Base-by-base conservation (phyloP, 73 alveolate species). In the Breviolum minutum region DNA sequence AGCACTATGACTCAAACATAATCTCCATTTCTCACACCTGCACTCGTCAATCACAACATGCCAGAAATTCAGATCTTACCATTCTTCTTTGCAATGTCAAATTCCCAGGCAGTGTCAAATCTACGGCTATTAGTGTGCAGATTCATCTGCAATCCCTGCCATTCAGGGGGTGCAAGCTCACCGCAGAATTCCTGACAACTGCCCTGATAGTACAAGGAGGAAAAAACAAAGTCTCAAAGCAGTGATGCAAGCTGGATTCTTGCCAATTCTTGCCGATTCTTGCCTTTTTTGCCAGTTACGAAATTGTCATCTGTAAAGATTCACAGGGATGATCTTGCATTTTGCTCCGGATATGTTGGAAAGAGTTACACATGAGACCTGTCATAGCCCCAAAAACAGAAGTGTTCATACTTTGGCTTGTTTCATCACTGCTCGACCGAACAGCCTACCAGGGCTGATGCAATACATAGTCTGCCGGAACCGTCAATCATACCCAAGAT, bases 201-300 rank as follows among this genome's bases (percentile, higher is more conserved):
- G 83, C 83, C 82, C 82, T 29, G 61, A 26, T n/a, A n/a, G 62
- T 29, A 77, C 63, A 60, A 77, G 63, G 86, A 77, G 32, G 86
- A 77, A 80, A 80, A 80, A 80, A n/a, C 48, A 80, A 80, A 24
- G 69, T 27, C 88, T 48, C 88, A 63, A 80, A 80, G 88, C 88
- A 19, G 54, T 80, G 69, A n/a, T 29, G 63, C 6, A 29, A 14
- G 20, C 63, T 61, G 13, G 63, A 77, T 20, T 13, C 81, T 6
- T 17, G 22, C n/a, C n/a, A n/a, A n/a, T n/a, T n/a, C n/a, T n/a
- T n/a, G n/a, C n/a, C n/a, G 63, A 77, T 20, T 13, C 81, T 40
- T 40, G 54, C 54, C 54, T 40, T 40, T 40, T 2, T 40, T 40
- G 54, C 54, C 54, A 40, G 54, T 40, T 40, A 40, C 54, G 5